Percentiles rank a stretch among this genome's conserved stretches.
Evolutionary conservation across 2,329 filamentous ascomycete genomes (phyloP).

Genomic region (Cercospora sp.): DNA sequence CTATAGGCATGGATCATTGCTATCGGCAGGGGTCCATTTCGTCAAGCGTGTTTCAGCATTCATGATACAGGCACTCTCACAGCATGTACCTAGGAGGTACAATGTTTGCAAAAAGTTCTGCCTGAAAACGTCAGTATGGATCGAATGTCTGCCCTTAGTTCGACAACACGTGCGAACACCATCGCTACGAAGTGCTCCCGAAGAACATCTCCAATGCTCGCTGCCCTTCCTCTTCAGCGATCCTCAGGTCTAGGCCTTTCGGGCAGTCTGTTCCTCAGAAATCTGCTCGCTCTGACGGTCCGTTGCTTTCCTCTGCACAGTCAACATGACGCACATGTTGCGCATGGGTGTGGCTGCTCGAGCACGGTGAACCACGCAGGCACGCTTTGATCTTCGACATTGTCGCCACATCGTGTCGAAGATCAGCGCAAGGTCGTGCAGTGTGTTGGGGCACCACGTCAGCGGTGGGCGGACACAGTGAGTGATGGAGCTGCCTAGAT

Average conservation of each 20-base stretch:
- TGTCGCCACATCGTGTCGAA: background rate
- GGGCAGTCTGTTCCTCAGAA: background rate
- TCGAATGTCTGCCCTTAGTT: background rate
- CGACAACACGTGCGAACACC: background rate
- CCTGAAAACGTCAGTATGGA: constrained; percentile 13
- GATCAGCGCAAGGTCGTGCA: background rate
- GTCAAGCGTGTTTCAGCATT: constrained; percentile 25
- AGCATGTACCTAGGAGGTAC: constrained; percentile 20
- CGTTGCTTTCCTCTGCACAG: background rate
- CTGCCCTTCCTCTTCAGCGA: background rate
- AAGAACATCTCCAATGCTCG: constrained; percentile 10
- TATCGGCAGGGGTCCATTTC: constrained; percentile 19
- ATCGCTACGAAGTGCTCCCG: constrained; percentile 13
- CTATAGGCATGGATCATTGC: constrained; percentile 19
- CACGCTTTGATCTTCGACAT: background rate
- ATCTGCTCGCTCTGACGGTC: background rate
- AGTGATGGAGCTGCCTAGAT: constrained; percentile 6
- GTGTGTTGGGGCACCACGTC: constrained; percentile 4
- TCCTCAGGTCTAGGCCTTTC: constrained; percentile 5
- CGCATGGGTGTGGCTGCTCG: background rate
- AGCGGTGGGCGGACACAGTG: background rate
- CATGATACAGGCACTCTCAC: constrained; percentile 24
- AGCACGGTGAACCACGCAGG: background rate
- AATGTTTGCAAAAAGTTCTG: constrained; percentile 16
- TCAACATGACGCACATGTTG: background rate